Evolutionary conservation across 495 filamentous ascomycete genomes (phyloP), one percentile per base, ranked within the genome.

Genomic region (Ascobolus immersus): DNA sequence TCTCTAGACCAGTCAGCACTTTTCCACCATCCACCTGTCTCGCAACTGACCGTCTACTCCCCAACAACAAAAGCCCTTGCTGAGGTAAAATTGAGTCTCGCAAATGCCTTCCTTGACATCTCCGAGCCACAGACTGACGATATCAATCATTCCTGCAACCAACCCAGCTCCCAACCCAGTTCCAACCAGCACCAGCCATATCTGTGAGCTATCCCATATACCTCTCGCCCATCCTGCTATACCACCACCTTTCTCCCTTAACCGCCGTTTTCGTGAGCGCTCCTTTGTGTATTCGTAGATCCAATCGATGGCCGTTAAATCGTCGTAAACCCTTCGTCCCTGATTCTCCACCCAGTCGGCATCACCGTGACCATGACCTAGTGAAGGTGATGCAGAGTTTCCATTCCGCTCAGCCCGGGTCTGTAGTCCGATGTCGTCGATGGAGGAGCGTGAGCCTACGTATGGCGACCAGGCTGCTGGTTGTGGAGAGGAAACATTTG

Each of bases 261-360:
- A 58, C 11, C 75, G 58, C 6, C 79, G 64, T 41, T 86, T 64
- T 26, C 86, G 67, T 51, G 91, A 79, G 12, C 86, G 65, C 53
- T 96, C 86, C 52, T 93, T 93, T 17, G 80, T 86, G 50, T 96
- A 91, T 53, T 96, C 86, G 48, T 91, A 94, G 44, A 93, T 94
- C 86, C 86, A 96, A 56, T 96, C 86, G 52, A 96, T 96, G 10
- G 89, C 86, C 10, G 89, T 93, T 46, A 93, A 62, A 56, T 96
- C 77, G 43, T 91, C 86, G 53, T 96, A 96, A 17, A 93, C 81
- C 44, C 86, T 69, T 32, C 82, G 64, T 2, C 86, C 86, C 4
- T 79, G 81, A 4, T 78, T 80, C 53, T 93, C 82, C 51, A 86
- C 77, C 86, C 84, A 93, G 51, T 91, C 78, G 15, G 40, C 40